phyloP scores from a whole-genome alignment of 768 basidiomycete species.

The Pisolithus albus region DNA sequence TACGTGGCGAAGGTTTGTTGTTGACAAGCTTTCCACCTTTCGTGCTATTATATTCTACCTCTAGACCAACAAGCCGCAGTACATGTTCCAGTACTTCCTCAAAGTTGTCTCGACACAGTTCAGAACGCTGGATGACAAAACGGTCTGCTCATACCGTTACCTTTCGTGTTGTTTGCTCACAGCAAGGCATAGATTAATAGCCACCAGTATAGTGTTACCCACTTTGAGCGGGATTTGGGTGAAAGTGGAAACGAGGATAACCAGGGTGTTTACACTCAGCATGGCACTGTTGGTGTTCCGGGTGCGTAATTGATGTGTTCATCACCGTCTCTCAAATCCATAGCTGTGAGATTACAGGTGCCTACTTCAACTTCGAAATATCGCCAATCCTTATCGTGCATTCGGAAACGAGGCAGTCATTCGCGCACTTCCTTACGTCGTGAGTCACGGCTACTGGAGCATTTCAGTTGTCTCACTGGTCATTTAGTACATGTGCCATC shows the following conservation, averaged over 20 bases:
- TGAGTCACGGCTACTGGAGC: constrained; percentile 35
- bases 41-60: not conserved
- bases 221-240: constrained; percentile 87
- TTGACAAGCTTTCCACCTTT: not conserved
- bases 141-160: constrained; percentile 35
- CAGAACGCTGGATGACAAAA: constrained; percentile 68
- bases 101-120: constrained; percentile 98
- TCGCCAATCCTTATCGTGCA: constrained; percentile 94
- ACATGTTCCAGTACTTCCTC: constrained; percentile 99
- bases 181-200: constrained; percentile 55
- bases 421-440: constrained; percentile 98
- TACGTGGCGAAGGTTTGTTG: constrained; percentile 49
- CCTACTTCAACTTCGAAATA: constrained; percentile 93
- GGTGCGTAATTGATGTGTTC: constrained; percentile 23
- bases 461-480: not conserved
- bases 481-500: constrained; percentile 84
- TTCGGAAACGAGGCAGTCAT: constrained; percentile 84
- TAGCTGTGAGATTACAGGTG: constrained; percentile 37
- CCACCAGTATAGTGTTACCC: constrained; percentile 93
- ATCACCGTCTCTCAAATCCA: not conserved
- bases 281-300: constrained; percentile 71
- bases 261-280: constrained; percentile 65
- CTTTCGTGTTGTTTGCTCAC: constrained; percentile 5
- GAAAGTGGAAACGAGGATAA: constrained; percentile 56
- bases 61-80: constrained; percentile 71